Base-by-base conservation (phyloP, 345 rosid species). In the Microcos paniculata region DNA sequence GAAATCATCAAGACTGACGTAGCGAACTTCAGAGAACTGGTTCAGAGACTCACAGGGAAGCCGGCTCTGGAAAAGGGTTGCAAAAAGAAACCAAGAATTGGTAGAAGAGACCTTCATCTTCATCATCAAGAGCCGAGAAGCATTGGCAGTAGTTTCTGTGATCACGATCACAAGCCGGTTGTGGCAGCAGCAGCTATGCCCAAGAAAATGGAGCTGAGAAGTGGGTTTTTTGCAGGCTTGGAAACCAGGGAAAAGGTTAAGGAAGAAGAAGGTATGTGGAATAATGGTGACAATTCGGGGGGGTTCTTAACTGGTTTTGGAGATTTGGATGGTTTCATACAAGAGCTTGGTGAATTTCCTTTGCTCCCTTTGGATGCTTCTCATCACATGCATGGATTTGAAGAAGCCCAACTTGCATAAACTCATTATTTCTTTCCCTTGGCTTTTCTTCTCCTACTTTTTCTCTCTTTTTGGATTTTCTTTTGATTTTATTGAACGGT, bases 1-100 rank as follows among this genome's bases (percentile, higher is more conserved):
- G 97, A 93, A 85, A 91, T 96, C 85, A 96, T 93, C 90, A 88
- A 91, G 79, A 93, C 98, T 23, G 98, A 93, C 80, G 96, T 80
- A 15, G 92, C 88, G 8, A 93, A 89, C 88, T 96, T 96, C 80
- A 78, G 96, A 56, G 98, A 92, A 78, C 84, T 96, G 42, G 99
- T 96, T 9, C 99, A 93, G 62, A 82, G 91, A 73, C 97, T 96
- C 75, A 96, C 99, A 0, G 98, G 98, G 12, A 93, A 92, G 76
- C 97, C 97, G 48, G 38, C 86, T 12, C 72, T 75, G 3, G 77
- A 67, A 48, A 76, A 68, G 78, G 62, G 31, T 76, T 49, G 74
- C 72, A 81, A 62, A 48, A 62, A 79, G 24, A 77, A 75, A 11
- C 76, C 80, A 0, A 75, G 58, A 49, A 56, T 70, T 61, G 30